Conservation (phyloP, 805 yeast species). For the Metschnikowia amazonensis region DNA sequence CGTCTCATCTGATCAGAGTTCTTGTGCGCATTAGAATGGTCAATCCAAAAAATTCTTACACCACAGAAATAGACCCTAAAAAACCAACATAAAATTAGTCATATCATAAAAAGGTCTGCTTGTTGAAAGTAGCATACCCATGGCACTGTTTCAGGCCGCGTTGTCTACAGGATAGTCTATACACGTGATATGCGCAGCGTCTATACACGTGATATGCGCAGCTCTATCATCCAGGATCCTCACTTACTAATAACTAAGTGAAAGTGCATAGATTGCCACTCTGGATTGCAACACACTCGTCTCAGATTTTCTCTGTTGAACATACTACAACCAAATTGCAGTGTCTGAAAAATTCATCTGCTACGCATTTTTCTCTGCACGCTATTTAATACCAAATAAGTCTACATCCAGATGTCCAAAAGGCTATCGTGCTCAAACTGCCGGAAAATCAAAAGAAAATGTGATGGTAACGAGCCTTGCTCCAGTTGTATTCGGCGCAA, state of each 20-base stretch:
- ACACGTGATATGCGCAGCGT: no score
- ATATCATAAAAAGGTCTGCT: not conserved
- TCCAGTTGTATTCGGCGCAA: constrained; percentile 14
- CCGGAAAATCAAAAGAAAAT: constrained; percentile 18
- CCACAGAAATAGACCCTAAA: no score
- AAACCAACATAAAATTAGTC: not conserved
- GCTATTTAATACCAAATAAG: not conserved
- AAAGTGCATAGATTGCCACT: not conserved
- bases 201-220: not conserved
- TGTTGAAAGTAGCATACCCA: not conserved
- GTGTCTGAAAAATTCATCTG: no score
- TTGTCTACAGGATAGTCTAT: not conserved
- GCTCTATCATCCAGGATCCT: not conserved
- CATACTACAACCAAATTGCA: no score
- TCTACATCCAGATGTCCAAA: constrained; percentile 5
- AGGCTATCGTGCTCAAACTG: constrained; percentile 18
- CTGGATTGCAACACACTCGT: not conserved
- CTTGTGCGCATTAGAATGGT: no score
- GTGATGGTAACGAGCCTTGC: constrained; percentile 19
- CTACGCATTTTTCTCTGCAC: no score
- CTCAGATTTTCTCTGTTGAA: not conserved
- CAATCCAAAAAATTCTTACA: no score
- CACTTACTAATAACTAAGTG: not conserved
- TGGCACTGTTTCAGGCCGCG: not conserved
- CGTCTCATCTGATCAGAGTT: no score